Base-by-base conservation (phyloP, 2,329 filamentous ascomycete species). In the Lasiodiplodia hormozganensis region DNA sequence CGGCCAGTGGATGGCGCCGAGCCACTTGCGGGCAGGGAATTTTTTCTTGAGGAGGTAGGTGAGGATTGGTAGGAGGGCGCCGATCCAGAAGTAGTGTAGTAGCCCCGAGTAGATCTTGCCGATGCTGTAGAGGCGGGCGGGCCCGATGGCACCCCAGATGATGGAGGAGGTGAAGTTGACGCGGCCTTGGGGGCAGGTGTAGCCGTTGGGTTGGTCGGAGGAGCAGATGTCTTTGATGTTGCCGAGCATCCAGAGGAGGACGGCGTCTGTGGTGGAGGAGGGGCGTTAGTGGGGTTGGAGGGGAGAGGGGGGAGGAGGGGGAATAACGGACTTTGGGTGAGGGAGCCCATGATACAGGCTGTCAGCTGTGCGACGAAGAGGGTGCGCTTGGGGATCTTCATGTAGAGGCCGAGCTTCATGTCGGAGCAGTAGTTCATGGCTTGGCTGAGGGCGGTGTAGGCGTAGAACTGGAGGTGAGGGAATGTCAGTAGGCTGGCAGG, bases 101-200 rank as follows among this genome's bases (percentile, higher is more conserved):
- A 86, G 74, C 0, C 77, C 73, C 2, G 79, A 81, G 72, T 86
- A 86, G 52, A 85, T 84, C 60, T 78, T 76, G 5, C 84, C 84
- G 16, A 76, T 76, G 5, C 79, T 82, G 74, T 84, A 86, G 2
- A 86, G 77, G 16, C 84, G 79, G 1, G 77, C 76, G 0, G 85
- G 89, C 1, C 88, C 88, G 68, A 91, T 86, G 51, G 89, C 84
- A 18, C 89, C 89, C 89, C 89, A 91, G 71, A 90, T 90, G 36
- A 91, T 86, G 0, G 87, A 89, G 0, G 89, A 88, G 7, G 87
- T 85, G 73, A 89, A 91, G 75, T 90, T 90, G 49, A 89, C 87
- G 12, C 66, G 66, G 47, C 66, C 66, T 25, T 68, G 66, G 0
- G 88, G 88, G 70, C 89, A 91, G 2, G 86, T 88, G 72, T 90